phyloP scores from a whole-genome alignment of 2,329 filamentous ascomycete genomes.

The Phyllosticta citribraziliensis region DNA sequence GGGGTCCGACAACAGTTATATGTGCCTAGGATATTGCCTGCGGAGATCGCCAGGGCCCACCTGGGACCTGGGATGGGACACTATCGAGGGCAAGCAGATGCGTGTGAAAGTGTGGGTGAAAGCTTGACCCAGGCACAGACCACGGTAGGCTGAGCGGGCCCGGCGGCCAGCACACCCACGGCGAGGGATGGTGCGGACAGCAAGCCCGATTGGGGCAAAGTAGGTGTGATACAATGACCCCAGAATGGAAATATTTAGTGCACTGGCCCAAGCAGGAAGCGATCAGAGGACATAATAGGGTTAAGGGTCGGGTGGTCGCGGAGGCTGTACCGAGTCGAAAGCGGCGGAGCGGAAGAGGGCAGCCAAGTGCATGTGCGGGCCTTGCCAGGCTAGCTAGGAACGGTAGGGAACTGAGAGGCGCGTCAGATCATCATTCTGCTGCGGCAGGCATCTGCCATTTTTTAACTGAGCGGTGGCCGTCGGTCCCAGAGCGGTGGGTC shows the following conservation, averaged over 20 bases:
- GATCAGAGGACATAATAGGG: background rate
- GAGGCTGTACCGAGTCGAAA: background rate
- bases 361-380: background rate
- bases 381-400: background rate
- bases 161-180: background rate
- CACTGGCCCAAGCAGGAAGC: background rate
- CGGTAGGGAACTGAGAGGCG: background rate
- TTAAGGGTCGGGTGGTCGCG: background rate
- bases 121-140: conserved; percentile 6
- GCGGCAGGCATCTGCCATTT: conserved; percentile 9
- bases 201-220: background rate
- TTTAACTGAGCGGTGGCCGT: conserved; percentile 1
- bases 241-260: background rate
- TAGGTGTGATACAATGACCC: background rate
- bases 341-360: background rate
- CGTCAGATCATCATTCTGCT: conserved; percentile 10
- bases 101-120: background rate
- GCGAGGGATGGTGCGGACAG: background rate
- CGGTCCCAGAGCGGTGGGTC: conserved; percentile 8
- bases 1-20: conserved; percentile 10
- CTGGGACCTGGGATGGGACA: background rate
- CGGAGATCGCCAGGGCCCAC: conserved; percentile 11
- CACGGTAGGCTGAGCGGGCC: background rate
- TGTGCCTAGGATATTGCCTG: conserved; percentile 6
- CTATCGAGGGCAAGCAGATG: conserved; percentile 8